Conservation (phyloP, 1,284 basidiomycete genomes). For the Trichosporon coremiiforme region DNA sequence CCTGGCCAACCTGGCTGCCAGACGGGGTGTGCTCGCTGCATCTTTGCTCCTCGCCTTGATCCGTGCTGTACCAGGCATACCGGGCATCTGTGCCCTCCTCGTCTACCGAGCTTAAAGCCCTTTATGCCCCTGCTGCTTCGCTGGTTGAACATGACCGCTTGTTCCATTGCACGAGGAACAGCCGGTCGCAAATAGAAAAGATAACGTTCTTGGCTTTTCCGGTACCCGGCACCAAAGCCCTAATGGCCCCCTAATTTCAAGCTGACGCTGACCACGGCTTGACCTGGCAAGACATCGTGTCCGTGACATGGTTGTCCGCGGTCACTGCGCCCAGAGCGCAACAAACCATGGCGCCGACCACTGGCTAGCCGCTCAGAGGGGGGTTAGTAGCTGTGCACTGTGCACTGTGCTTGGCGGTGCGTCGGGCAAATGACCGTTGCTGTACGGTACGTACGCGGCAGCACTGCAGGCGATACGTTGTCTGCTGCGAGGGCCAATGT, state of each 20-base stretch:
- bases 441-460: not conserved
- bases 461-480: not conserved
- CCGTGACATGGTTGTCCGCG: not conserved
- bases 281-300: not conserved
- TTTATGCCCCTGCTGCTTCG: not conserved
- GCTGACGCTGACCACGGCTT: not conserved
- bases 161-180: no score
- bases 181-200: conserved; percentile 4
- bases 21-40: not conserved
- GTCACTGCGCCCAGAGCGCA: not conserved
- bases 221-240: not conserved
- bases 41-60: not conserved
- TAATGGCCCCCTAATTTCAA: not conserved
- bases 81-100: not conserved
- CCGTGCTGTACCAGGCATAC: not conserved
- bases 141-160: not conserved
- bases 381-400: not conserved
- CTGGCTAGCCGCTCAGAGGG: not conserved
- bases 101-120: conserved; percentile 2
- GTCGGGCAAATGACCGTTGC: not conserved
- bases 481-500: not conserved
- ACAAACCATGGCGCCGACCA: not conserved
- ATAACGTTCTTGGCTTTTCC: not conserved
- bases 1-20: not conserved
- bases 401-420: no score